A percentile compares a stretch with the other conserved stretches of the same genome.
phyloP scores from a whole-genome alignment of 331 rosid genomes.

The Spiraea crenata region DNA sequence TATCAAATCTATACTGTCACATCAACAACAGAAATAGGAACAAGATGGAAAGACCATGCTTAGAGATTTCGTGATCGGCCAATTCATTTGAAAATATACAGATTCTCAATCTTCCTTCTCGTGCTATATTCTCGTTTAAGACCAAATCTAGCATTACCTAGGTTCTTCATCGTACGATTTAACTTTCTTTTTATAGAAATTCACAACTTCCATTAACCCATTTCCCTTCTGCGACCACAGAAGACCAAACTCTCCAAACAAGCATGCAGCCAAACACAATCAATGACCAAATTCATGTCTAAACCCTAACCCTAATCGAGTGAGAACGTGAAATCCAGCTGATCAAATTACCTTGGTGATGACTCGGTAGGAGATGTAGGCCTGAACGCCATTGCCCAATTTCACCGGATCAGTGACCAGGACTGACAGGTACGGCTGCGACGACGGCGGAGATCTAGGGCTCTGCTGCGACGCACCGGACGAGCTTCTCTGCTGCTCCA shows the following conservation, averaged over 20 bases:
- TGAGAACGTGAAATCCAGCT: not conserved
- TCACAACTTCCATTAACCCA: too few relatives aligned
- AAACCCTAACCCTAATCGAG: constrained; percentile 1
- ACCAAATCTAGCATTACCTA: not conserved
- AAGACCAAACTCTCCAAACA: not conserved
- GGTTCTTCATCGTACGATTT: too few relatives aligned
- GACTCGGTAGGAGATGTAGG: constrained; percentile 92
- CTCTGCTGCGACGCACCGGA: constrained; percentile 75
- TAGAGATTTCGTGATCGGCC: constrained; percentile 4
- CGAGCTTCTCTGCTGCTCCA: constrained; percentile 72
- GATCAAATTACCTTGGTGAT: constrained; percentile 60
- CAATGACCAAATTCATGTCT: not conserved
- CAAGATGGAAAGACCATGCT: not conserved
- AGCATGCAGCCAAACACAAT: not conserved
- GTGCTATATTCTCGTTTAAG: not conserved
- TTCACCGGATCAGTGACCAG: constrained; percentile 93
- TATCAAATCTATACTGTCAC: not conserved
- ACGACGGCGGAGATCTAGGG: constrained; percentile 94
- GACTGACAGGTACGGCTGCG: constrained; percentile 79
- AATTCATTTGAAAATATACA: too few relatives aligned
- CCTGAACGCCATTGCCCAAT: constrained; percentile 98
- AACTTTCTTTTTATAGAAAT: too few relatives aligned
- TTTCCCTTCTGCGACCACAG: not conserved
- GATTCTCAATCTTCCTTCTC: constrained; percentile 2
- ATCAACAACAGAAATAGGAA: not conserved